A percentile compares a stretch with the other conserved stretches of the same genome.
Evolutionary conservation across 1,284 basidiomycete species (phyloP).

Genomic region (Cryptococcus hybrid): DNA sequence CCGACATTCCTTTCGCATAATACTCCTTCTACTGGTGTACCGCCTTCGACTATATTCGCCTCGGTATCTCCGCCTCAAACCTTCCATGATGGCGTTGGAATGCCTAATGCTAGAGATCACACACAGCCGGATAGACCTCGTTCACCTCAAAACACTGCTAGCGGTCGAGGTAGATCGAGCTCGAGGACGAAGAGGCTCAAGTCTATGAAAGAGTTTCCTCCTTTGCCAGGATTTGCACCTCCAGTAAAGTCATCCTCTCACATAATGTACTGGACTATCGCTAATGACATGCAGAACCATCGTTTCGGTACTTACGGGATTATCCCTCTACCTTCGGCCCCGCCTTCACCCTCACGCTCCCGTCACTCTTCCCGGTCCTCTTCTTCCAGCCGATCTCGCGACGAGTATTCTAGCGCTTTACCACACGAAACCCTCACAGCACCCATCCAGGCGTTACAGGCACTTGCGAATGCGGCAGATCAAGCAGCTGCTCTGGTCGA

Average conservation of each 20-base stretch:
- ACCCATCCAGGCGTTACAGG: slow-evolving; percentile 88
- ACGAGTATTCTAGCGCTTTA: slow-evolving; percentile 54
- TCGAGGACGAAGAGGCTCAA: background rate
- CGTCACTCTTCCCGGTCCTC: slow-evolving; percentile 54
- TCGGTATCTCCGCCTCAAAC: slow-evolving; percentile 31
- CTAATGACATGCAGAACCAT: slow-evolving; percentile 59
- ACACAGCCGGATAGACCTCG: slow-evolving; percentile 2
- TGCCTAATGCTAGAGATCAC: slow-evolving; percentile 3
- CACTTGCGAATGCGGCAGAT: slow-evolving; percentile 86
- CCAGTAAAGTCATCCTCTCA: slow-evolving; percentile 57
- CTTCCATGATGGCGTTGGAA: slow-evolving; percentile 4
- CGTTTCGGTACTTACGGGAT: slow-evolving; percentile 90
- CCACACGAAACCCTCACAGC: slow-evolving; percentile 77
- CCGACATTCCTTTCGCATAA: slow-evolving; percentile 19
- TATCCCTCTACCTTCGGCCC: slow-evolving; percentile 58
- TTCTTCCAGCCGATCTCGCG: slow-evolving; percentile 62
- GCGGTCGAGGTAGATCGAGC: slow-evolving; percentile 11
- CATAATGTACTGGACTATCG: background rate
- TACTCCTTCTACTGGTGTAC: slow-evolving; percentile 16
- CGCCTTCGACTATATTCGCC: slow-evolving; percentile 33
- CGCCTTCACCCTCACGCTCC: slow-evolving; percentile 55
- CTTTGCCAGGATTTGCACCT: slow-evolving; percentile 82
- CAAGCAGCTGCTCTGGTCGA: slow-evolving; percentile 63
- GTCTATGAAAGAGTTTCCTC: slow-evolving; percentile 60
- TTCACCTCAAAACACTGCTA: slow-evolving; percentile 36